Percentiles rank a stretch among this genome's conserved stretches.
Conservation (phyloP, 2,329 filamentous ascomycete species). For the Xylariaceae sp. region DNA sequence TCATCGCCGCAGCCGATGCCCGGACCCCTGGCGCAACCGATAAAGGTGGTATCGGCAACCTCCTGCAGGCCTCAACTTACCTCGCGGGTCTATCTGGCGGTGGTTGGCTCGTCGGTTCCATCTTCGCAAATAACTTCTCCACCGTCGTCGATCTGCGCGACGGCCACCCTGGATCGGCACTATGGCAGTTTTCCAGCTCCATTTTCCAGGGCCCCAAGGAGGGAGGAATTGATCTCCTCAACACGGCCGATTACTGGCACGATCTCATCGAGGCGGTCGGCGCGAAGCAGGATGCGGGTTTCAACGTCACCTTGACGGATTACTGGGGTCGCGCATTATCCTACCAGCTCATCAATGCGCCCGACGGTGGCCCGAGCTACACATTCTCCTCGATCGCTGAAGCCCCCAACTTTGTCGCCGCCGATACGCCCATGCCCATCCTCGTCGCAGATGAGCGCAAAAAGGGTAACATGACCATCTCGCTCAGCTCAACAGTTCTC, state of each 20-base stretch:
- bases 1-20: conserved; percentile 62
- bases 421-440: conserved; percentile 65
- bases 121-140: conserved; percentile 73
- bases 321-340: conserved; percentile 67
- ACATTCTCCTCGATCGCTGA: conserved; percentile 70
- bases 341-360: conserved; percentile 65
- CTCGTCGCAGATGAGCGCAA: conserved; percentile 64
- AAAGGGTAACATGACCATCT: conserved; percentile 56
- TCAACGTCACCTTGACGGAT: conserved; percentile 63
- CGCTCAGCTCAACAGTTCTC: conserved; percentile 67
- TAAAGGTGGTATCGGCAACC: conserved; percentile 58
- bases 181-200: conserved; percentile 36
- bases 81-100: conserved; percentile 69
- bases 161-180: conserved; percentile 27
- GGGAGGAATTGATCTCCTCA: conserved; percentile 25
- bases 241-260: conserved; percentile 51
- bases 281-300: conserved; percentile 59
- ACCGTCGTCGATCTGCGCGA: conserved; percentile 43
- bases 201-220: conserved; percentile 34
- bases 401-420: conserved; percentile 56
- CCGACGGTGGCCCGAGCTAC: conserved; percentile 60
- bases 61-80: conserved; percentile 67
- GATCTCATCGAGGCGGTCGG: conserved; percentile 54
- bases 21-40: conserved; percentile 56
- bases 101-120: conserved; percentile 68